Conservation (phyloP, 495 filamentous ascomycete species). For the Trichoderma asperelloides region DNA sequence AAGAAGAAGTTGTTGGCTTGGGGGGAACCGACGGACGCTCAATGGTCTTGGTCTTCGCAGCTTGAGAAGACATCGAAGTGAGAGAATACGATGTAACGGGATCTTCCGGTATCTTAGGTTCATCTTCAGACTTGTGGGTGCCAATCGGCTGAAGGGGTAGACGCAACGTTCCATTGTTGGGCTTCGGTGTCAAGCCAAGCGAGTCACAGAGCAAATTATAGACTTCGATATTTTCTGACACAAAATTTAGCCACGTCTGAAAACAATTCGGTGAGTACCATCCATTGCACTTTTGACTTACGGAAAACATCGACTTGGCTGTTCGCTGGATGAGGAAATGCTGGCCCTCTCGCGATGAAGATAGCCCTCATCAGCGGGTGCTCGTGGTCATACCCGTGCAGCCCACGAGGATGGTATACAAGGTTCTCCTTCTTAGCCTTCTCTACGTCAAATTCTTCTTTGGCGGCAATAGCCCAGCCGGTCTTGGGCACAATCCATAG, state of each 20-base stretch:
- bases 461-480: constrained; percentile 80
- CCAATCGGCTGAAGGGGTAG: constrained; percentile 65
- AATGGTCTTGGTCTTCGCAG: constrained; percentile 10
- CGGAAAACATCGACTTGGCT: constrained; percentile 76
- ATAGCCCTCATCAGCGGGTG: constrained; percentile 89
- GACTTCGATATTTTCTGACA: constrained; percentile 83
- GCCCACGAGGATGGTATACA: constrained; percentile 63
- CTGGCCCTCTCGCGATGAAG: constrained; percentile 79
- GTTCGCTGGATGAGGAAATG: constrained; percentile 76
- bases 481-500: constrained; percentile 86
- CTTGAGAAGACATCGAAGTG: constrained; percentile 13
- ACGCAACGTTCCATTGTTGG: constrained; percentile 84
- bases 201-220: constrained; percentile 92
- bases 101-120: constrained; percentile 25
- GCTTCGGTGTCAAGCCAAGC: constrained; percentile 53
- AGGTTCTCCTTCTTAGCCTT: constrained; percentile 50
- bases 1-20: not conserved
- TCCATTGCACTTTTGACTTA: constrained; percentile 39
- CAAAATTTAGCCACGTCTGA: constrained; percentile 16
- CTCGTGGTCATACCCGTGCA: constrained; percentile 87
- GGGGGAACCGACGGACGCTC: not conserved
- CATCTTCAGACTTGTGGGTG: constrained; percentile 41
- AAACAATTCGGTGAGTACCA: no score
- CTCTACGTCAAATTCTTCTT: constrained; percentile 63
- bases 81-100: constrained; percentile 18